These are phyloP conservation scores for Talinum fruticosum DNA, from an alignment of 148 eudicot species.

Conservation along the genomic window DNA sequence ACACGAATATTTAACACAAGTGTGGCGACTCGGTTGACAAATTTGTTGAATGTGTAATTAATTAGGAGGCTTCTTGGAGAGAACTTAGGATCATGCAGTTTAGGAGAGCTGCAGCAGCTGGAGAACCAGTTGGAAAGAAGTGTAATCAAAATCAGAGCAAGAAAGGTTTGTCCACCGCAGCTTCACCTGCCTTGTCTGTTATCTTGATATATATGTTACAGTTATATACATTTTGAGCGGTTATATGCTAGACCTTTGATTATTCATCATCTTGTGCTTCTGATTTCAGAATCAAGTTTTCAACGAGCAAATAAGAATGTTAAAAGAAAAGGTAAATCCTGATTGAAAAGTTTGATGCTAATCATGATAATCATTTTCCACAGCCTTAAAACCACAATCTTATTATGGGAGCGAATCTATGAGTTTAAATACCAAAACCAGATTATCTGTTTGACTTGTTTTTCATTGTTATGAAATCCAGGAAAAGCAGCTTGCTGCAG, in stretches of 20 bases:
- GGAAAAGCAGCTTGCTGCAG: constrained; percentile 62
- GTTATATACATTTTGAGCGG: neutral
- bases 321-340: constrained; percentile 53
- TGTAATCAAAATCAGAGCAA: constrained; percentile 58
- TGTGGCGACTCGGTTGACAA: neutral
- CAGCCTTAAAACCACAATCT: too few species aligned
- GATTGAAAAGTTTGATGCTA: neutral
- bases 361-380: too few species aligned
- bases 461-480: constrained; percentile 21
- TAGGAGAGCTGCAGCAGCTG: constrained; percentile 71
- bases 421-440: too few species aligned
- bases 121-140: constrained; percentile 77
- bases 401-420: too few species aligned
- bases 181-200: neutral
- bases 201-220: neutral
- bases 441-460: neutral
- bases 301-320: constrained; percentile 45
- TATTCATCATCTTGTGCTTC: neutral
- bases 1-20: neutral
- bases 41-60: neutral
- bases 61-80: constrained; percentile 79
- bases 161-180: constrained; percentile 46
- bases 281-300: constrained; percentile 58
- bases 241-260: neutral
- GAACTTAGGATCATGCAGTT: constrained; percentile 58